phyloP scores from a whole-genome alignment of 129 eudicot species.

The Artemisia argyi region DNA sequence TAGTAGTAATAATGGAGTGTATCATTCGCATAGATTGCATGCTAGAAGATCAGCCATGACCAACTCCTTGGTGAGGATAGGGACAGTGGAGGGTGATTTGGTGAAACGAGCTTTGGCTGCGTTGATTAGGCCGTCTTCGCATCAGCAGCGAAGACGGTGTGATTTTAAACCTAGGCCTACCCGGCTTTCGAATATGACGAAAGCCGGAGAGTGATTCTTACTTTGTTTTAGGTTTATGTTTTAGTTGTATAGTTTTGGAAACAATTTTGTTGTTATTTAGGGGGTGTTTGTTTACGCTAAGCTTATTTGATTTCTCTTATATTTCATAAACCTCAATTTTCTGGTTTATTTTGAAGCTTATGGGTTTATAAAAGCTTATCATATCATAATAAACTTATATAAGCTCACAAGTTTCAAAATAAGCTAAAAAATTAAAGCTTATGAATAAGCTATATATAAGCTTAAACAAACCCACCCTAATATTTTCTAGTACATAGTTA shows the following conservation, averaged over 20 bases:
- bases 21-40: slow-evolving; percentile 46
- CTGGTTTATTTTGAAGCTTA: too few species aligned
- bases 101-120: slow-evolving; percentile 74
- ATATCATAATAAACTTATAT: too few species aligned
- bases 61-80: slow-evolving; percentile 79
- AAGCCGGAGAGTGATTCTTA: slow-evolving; percentile 35
- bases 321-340: too few species aligned
- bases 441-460: too few species aligned
- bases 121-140: slow-evolving; percentile 77
- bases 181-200: slow-evolving; percentile 68
- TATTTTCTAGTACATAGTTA: too few species aligned
- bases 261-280: slow-evolving; percentile 13
- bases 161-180: slow-evolving; percentile 70
- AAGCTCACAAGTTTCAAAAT: too few species aligned
- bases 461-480: too few species aligned
- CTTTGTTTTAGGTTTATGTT: too few species aligned
- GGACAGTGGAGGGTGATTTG: slow-evolving; percentile 80
- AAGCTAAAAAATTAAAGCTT: too few species aligned
- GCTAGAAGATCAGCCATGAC: slow-evolving; percentile 90
- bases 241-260: slow-evolving; percentile 17
- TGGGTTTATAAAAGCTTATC: too few species aligned
- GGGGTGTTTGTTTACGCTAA: too few species aligned
- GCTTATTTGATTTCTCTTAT: too few species aligned
- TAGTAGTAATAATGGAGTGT: slow-evolving; percentile 27
- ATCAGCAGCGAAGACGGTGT: slow-evolving; percentile 54